Conservation (phyloP, 2,329 filamentous ascomycete species). For the Didymella arachidicola region DNA sequence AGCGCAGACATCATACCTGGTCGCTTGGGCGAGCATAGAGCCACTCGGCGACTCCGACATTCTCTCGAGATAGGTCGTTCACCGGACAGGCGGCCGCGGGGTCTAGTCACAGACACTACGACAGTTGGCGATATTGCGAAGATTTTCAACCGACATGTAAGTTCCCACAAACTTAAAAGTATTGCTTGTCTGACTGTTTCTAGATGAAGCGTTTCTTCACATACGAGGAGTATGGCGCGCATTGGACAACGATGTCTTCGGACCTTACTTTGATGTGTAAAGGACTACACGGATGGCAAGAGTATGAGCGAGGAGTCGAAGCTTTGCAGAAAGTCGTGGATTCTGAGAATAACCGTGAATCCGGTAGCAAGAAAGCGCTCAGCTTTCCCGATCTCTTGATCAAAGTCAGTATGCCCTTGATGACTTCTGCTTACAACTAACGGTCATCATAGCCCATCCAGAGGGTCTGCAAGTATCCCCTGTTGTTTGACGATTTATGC, state of each 20-base stretch:
- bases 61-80: conserved; percentile 57
- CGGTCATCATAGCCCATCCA: conserved; percentile 76
- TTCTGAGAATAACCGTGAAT: conserved; percentile 70
- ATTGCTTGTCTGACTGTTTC: conserved; percentile 38
- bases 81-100: conserved; percentile 47
- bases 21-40: conserved; percentile 45
- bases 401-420: conserved; percentile 66
- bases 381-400: conserved; percentile 87
- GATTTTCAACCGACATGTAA: conserved; percentile 62
- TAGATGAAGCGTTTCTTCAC: conserved; percentile 82
- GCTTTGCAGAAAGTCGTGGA: conserved; percentile 77
- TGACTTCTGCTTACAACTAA: background rate
- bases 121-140: conserved; percentile 63
- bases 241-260: conserved; percentile 84
- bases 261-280: conserved; percentile 75
- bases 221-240: conserved; percentile 91
- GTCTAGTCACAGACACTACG: conserved; percentile 59
- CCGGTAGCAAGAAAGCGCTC: conserved; percentile 75
- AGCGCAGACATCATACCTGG: conserved; percentile 57
- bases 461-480: conserved; percentile 86
- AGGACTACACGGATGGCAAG: conserved; percentile 75
- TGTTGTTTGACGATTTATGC: conserved; percentile 84
- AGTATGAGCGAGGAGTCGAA: conserved; percentile 86
- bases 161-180: conserved; percentile 20
- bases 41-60: conserved; percentile 49